phyloP scores from a whole-genome alignment of 2,329 filamentous ascomycete species.

The Cordyceps fumosorosea region DNA sequence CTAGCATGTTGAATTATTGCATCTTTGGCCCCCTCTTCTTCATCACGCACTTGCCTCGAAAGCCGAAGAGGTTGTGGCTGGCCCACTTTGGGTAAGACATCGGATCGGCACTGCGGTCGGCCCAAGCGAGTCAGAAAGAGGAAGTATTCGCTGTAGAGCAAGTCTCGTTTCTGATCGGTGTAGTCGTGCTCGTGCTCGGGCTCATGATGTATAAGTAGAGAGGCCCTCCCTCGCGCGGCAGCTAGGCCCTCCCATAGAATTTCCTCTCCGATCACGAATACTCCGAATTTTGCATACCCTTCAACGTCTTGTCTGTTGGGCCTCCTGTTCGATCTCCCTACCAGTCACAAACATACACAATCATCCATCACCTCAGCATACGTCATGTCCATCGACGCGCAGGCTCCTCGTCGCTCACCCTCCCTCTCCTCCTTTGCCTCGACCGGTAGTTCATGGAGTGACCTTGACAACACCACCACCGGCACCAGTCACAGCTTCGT shows the following conservation, averaged over 20 bases:
- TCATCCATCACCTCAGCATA: too few relatives aligned
- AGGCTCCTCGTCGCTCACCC: constrained; percentile 2
- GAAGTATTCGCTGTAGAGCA: neutral
- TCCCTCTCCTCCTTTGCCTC: neutral
- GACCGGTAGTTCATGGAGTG: constrained; percentile 3
- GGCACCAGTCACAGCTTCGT: neutral
- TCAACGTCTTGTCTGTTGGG: neutral
- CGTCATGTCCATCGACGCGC: neutral
- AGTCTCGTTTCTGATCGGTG: neutral
- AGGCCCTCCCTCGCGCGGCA: neutral
- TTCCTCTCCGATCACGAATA: neutral
- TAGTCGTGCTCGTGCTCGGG: neutral
- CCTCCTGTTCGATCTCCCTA: neutral
- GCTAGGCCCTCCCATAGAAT: neutral
- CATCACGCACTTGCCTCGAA: neutral
- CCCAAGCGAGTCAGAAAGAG: constrained; percentile 8
- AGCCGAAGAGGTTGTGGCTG: neutral
- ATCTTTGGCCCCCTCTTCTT: neutral
- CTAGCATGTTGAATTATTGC: neutral
- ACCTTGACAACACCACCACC: constrained; percentile 1
- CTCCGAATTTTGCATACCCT: neutral
- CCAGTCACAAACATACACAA: neutral
- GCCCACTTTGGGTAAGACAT: constrained; percentile 11
- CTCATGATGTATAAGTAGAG: constrained; percentile 6
- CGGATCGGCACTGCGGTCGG: constrained; percentile 8